Percentiles rank a stretch among this genome's conserved stretches.
phyloP scores from a whole-genome alignment of 106 monocot genomes.

The Dioscorea alata region DNA sequence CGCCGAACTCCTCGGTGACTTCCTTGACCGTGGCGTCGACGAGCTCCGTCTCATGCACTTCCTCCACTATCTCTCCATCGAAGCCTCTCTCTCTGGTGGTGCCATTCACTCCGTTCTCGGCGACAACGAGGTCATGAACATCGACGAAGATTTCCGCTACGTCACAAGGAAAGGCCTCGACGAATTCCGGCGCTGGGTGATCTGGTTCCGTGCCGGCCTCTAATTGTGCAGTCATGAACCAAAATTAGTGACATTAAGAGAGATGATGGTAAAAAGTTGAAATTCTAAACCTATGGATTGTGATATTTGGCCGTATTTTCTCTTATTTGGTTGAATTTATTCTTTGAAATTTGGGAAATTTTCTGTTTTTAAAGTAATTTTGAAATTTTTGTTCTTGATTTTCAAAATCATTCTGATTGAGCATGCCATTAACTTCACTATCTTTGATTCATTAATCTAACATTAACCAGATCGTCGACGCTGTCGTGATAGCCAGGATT shows the following conservation, averaged over 20 bases:
- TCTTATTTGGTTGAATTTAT: no score
- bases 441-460: no score
- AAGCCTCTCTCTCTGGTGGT: slow-evolving; percentile 47
- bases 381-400: no score
- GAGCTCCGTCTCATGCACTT: slow-evolving; percentile 83
- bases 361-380: no score
- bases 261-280: no score
- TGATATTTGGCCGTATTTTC: no score
- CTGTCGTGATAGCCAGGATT: slow-evolving; percentile 85
- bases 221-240: no score
- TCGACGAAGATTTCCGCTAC: slow-evolving; percentile 69
- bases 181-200: slow-evolving; percentile 62
- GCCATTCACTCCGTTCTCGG: slow-evolving; percentile 55
- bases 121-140: slow-evolving; percentile 98
- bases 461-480: slow-evolving; percentile 93
- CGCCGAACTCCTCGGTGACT: slow-evolving; percentile 87
- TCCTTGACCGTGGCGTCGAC: slow-evolving; percentile 86
- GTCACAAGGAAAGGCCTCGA: slow-evolving; percentile 40
- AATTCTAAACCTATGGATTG: no score
- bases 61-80: slow-evolving; percentile 54
- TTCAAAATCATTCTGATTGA: no score
- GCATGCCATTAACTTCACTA: no score
- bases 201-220: slow-evolving; percentile 57
- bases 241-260: no score
- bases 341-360: no score